Conservation (phyloP, 192 early-diverging fungal genomes). For the Diversispora eburnea region DNA sequence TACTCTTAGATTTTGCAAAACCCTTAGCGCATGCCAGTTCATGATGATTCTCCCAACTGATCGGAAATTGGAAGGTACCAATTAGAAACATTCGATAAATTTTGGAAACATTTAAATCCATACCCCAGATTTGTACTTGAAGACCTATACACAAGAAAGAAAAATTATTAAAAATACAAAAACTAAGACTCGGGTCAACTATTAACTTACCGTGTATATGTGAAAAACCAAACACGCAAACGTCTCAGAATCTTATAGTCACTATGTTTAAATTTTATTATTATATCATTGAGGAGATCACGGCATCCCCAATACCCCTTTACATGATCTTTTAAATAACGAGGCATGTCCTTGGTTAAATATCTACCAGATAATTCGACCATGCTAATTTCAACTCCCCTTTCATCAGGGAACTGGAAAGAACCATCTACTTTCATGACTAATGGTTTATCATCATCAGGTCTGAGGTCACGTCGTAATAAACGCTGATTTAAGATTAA, state of each 20-base stretch:
- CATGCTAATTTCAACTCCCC: background rate
- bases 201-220: conserved; percentile 19
- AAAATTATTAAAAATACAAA: conserved; percentile 3
- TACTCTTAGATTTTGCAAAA: conserved; percentile 8
- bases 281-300: conserved; percentile 12
- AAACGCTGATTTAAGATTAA: conserved; percentile 8
- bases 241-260: conserved; percentile 10
- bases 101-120: conserved; percentile 7
- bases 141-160: conserved; percentile 7
- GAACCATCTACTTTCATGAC: conserved; percentile 2
- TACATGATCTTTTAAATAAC: conserved; percentile 17
- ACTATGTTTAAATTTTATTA: background rate
- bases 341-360: background rate
- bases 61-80: conserved; percentile 3
- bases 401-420: background rate
- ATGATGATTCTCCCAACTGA: conserved; percentile 12
- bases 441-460: conserved; percentile 15
- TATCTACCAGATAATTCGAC: background rate
- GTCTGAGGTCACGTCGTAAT: background rate
- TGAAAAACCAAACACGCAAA: background rate
- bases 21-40: conserved; percentile 2
- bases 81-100: conserved; percentile 13
- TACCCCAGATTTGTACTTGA: conserved; percentile 9
- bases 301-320: background rate
- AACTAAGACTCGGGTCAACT: background rate